Conservation (phyloP, 495 filamentous ascomycete species). For the Neurospora sp. region DNA sequence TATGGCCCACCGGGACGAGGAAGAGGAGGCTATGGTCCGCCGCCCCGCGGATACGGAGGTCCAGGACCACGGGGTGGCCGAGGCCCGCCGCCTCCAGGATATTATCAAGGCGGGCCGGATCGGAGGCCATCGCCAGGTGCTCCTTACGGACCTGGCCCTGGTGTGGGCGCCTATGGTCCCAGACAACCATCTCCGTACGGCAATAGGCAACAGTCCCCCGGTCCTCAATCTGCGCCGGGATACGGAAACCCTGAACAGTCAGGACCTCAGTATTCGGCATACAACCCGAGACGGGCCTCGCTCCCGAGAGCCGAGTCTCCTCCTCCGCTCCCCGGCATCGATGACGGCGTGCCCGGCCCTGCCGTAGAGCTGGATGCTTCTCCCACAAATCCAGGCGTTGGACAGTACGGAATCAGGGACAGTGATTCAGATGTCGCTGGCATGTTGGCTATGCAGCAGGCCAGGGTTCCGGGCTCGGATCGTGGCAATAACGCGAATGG, state of each 20-base stretch:
- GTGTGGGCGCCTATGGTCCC: conserved; percentile 13
- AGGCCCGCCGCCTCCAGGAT: conserved; percentile 42
- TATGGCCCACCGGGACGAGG: conserved; percentile 34
- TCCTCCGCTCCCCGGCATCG: conserved; percentile 49
- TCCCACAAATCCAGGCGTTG: conserved; percentile 42
- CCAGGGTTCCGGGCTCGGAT: conserved; percentile 25
- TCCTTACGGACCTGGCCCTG: conserved; percentile 30
- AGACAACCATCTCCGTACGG: conserved; percentile 12
- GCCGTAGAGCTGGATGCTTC: conserved; percentile 76
- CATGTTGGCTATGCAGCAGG: conserved; percentile 58
- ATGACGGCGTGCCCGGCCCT: conserved; percentile 47
- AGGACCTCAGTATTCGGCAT: conserved; percentile 30
- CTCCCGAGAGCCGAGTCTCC: conserved; percentile 50
- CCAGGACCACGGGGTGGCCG: conserved; percentile 45
- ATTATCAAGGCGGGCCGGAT: conserved; percentile 30
- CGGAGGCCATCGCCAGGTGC: conserved; percentile 36
- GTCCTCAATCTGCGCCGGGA: conserved; percentile 23
- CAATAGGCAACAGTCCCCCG: conserved; percentile 10
- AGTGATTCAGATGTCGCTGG: conserved; percentile 59
- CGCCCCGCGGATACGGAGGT: conserved; percentile 47
- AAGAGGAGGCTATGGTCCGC: conserved; percentile 37
- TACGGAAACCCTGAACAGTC: conserved; percentile 26
- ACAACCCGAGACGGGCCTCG: conserved; percentile 27
- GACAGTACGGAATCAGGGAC: conserved; percentile 46
- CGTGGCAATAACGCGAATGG: conserved; percentile 44